Evolutionary conservation across 1,284 basidiomycete genomes (phyloP), one percentile per base, ranked within the genome.

Genomic region (Ceratobasidium theobromae): DNA sequence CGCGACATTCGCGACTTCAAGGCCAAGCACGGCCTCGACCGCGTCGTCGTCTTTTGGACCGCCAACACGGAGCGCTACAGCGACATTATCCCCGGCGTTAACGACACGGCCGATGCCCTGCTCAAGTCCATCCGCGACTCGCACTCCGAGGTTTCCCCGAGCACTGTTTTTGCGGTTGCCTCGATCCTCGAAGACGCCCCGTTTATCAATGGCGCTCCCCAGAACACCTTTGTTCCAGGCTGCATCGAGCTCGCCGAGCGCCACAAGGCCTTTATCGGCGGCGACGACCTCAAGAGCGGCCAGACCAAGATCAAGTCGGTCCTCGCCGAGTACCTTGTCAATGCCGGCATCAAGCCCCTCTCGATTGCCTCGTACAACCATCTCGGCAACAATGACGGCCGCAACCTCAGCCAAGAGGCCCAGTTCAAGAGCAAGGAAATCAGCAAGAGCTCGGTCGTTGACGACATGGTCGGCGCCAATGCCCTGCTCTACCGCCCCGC

Each of bases 371-470:
- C 91, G 32, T 99, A 99, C 85, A 99, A 98, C 84, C 96, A 99
- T 78, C 86, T 99, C 60, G 96, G 97, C 43, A 98, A 98, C 84
- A 98, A 98, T 77, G 95, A 98, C 75, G 95, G 95, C 32, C 87
- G 88, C 79, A 97, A 98, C 81, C 80, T 98, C 74, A 90, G 86
- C 68, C 89, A 93, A n/a, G 91, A 94, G 77, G 82, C 80, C 70
- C 95, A 98, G 81, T 98, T 98, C 88, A 91, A 89, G 82, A 91
- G 88, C 82, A 99, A 99, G 87, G 96, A 98, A 80, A 95, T 95
- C 77, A 89, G 86, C 82, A 98, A 98, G 86, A 91, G 89, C 74
- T 92, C 88, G 70, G 96, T 99, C 70, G 95, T 98, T 49, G 96
- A 98, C 74, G 96, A 97, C 77, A 97, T 96, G 95, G 95, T 96